A percentile compares a stretch with the other conserved stretches of the same genome.
phyloP scores from a whole-genome alignment of 352 stramenopile species.

The Stramenopiles sp. region DNA sequence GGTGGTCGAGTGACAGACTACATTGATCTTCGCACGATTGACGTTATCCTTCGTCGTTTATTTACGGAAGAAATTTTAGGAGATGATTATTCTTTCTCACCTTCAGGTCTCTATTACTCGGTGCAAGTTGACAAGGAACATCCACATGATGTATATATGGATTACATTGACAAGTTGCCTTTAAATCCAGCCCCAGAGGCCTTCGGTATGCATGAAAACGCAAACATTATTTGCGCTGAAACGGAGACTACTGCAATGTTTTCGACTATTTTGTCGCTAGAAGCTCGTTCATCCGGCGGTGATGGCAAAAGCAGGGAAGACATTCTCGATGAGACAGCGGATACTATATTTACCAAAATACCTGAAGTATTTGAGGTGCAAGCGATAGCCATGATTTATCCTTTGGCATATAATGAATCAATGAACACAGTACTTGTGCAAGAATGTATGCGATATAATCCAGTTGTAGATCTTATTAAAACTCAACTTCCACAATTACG shows the following conservation, averaged over 20 bases:
- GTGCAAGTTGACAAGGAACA: slow-evolving; percentile 13
- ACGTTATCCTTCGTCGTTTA: slow-evolving; percentile 57
- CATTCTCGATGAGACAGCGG: slow-evolving; percentile 43
- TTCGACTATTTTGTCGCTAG: slow-evolving; percentile 46
- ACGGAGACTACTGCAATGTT: slow-evolving; percentile 70
- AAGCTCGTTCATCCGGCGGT: slow-evolving; percentile 26
- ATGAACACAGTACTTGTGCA: slow-evolving; percentile 83
- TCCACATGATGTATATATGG: slow-evolving; percentile 37
- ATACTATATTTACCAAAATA: slow-evolving; percentile 35
- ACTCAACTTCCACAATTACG: slow-evolving; percentile 40
- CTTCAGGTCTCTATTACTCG: slow-evolving; percentile 40
- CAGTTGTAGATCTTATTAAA: slow-evolving; percentile 47
- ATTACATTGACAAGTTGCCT: slow-evolving; percentile 60
- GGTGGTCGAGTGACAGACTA: slow-evolving; percentile 66
- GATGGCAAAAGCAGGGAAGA: slow-evolving; percentile 15
- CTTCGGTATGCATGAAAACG: slow-evolving; percentile 67
- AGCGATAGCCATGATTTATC: slow-evolving; percentile 46
- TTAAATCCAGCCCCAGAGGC: slow-evolving; percentile 49
- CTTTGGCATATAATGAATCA: slow-evolving; percentile 52
- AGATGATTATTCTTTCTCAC: slow-evolving; percentile 17
- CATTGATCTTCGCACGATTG: slow-evolving; percentile 53
- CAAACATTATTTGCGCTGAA: slow-evolving; percentile 65
- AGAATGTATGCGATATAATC: slow-evolving; percentile 76
- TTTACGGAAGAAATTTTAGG: slow-evolving; percentile 48
- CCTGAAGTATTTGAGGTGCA: slow-evolving; percentile 48